Conservation (phyloP, 805 yeast genomes). For the Candida koratica region DNA sequence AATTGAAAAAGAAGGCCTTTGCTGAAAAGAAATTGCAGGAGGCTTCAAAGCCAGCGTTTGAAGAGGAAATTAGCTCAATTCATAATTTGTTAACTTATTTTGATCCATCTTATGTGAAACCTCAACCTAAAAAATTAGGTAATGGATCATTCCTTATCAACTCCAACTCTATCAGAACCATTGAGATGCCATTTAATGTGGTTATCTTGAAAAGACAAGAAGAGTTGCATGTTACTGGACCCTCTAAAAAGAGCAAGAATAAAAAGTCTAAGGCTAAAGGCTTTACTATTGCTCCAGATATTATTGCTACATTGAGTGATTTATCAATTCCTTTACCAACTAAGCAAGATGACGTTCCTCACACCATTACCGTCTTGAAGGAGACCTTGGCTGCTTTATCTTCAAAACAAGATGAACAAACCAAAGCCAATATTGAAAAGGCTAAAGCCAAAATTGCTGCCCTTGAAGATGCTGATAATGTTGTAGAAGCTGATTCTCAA, state of each 20-base stretch:
- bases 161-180: conserved; percentile 40
- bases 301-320: conserved; percentile 71
- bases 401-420: conserved; percentile 74
- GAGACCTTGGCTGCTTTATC: conserved; percentile 65
- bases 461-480: conserved; percentile 50
- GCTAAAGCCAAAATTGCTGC: conserved; percentile 76
- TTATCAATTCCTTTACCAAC: conserved; percentile 78
- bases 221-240: conserved; percentile 52
- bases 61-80: conserved; percentile 70
- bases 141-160: conserved; percentile 23
- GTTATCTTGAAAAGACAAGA: conserved; percentile 62
- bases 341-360: conserved; percentile 63
- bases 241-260: conserved; percentile 34
- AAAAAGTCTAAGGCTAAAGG: conserved; percentile 52
- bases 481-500: conserved; percentile 39
- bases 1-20: conserved; percentile 47
- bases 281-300: conserved; percentile 75
- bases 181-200: conserved; percentile 62
- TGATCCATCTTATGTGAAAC: conserved; percentile 72
- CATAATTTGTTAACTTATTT: conserved; percentile 68
- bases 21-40: conserved; percentile 69
- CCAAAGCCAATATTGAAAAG: conserved; percentile 67
- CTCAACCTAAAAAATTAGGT: conserved; percentile 34
- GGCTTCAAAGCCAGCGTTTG: conserved; percentile 81
- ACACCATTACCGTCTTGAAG: conserved; percentile 63